Evolutionary conservation across 805 yeast genomes (phyloP).

Genomic region (Metschnikowia corniflorae): DNA sequence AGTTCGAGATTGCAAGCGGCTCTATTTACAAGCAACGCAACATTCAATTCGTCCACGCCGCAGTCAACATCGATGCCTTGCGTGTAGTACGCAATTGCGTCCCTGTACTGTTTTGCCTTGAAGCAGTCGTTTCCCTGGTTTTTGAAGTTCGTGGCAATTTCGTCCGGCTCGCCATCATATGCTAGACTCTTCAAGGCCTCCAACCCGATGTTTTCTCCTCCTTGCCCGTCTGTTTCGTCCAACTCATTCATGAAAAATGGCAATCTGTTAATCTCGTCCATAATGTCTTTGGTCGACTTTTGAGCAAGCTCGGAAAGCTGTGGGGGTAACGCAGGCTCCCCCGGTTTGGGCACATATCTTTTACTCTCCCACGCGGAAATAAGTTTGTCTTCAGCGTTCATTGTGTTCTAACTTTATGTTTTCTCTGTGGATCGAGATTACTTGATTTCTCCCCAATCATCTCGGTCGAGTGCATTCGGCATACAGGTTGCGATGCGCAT

Average conservation of each 20-base stretch:
- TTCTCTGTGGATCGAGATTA: too few species aligned
- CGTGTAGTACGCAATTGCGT: conserved; percentile 75
- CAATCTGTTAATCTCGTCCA: conserved; percentile 71
- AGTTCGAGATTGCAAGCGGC: conserved; percentile 91
- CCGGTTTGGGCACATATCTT: conserved; percentile 42
- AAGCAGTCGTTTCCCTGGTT: conserved; percentile 90
- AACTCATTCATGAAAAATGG: conserved; percentile 94
- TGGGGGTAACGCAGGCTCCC: conserved; percentile 78
- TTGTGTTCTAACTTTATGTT: too few species aligned
- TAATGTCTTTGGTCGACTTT: conserved; percentile 71
- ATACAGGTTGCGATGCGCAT: conserved; percentile 8
- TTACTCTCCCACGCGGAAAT: conserved; percentile 42
- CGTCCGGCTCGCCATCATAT: conserved; percentile 94
- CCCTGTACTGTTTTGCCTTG: conserved; percentile 63
- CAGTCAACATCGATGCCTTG: conserved; percentile 75
- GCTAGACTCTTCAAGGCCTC: conserved; percentile 92
- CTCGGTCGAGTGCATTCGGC: too few species aligned
- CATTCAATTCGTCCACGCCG: conserved; percentile 50
- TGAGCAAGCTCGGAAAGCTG: conserved; percentile 63
- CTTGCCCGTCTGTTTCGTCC: conserved; percentile 72
- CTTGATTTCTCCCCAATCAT: too few species aligned
- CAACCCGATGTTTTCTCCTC: conserved; percentile 67
- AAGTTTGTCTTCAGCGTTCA: conserved; percentile 19
- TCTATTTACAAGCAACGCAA: conserved; percentile 70
- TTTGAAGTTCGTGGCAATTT: conserved; percentile 83